phyloP scores from a whole-genome alignment of 1,284 basidiomycete genomes.

The Taiwanofungus camphoratus region DNA sequence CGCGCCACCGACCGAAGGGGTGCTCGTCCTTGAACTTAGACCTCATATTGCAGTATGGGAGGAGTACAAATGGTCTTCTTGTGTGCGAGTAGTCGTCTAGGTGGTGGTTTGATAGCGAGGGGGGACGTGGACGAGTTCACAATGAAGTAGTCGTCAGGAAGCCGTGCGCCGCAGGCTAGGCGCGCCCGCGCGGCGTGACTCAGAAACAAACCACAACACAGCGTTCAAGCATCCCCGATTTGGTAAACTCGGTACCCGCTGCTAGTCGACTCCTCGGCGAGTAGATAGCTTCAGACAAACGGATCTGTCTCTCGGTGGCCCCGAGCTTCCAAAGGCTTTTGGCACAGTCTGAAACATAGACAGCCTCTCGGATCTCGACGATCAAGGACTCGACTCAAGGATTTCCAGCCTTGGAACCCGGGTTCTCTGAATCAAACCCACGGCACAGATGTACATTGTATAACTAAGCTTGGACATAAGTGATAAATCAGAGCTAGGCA shows the following conservation, averaged over 20 bases:
- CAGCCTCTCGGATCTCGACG: too few relatives aligned
- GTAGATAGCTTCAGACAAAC: conserved; percentile 1
- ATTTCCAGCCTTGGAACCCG: too few relatives aligned
- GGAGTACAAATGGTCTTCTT: not conserved
- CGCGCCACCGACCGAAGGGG: conserved; percentile 77
- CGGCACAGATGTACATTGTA: too few relatives aligned
- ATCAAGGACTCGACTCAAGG: too few relatives aligned
- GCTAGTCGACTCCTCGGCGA: not conserved
- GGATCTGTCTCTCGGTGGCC: not conserved
- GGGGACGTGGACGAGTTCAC: conserved; percentile 17
- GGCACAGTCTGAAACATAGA: too few relatives aligned
- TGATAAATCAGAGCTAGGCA: too few relatives aligned
- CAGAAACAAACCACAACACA: conserved; percentile 10
- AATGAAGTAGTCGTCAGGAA: conserved; percentile 21
- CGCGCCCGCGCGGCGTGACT: conserved; percentile 26
- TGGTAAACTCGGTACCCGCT: conserved; percentile 13
- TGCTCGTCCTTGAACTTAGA: conserved; percentile 99
- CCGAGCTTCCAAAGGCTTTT: too few relatives aligned
- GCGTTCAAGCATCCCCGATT: conserved; percentile 22
- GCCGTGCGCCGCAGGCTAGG: conserved; percentile 23
- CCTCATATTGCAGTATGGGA: conserved; percentile 57
- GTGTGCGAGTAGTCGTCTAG: conserved; percentile 2
- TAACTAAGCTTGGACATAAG: too few relatives aligned
- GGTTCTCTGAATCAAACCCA: too few relatives aligned
- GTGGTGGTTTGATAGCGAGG: conserved; percentile 8